Base-by-base conservation (phyloP, 108 stramenopile species). In the Cyclotella cryptica region DNA sequence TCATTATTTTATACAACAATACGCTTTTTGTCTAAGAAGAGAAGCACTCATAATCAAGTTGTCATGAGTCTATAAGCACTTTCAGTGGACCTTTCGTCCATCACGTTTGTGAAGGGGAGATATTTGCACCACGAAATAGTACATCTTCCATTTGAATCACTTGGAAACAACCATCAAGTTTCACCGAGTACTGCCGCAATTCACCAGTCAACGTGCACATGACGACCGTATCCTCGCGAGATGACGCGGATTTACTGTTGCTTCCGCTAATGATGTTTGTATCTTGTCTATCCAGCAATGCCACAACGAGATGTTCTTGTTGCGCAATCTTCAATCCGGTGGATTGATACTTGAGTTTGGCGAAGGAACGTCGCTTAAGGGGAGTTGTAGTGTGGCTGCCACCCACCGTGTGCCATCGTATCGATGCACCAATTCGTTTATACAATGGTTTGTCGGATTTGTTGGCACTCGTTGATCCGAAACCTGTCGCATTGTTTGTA, bases 321-420 rank as follows among this genome's bases (percentile, higher is more conserved):
- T 60, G 63, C 45, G 59, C 68, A 42, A 27, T 55, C 12, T 24
- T 64, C 19, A 72, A 21, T 42, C 42, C 18, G 15, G 59, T 40
- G 17, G 69, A 51, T 72, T 67, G 69, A 42, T 71, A 76, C 55
- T 71, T 83, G 57, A 83, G 74, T 52, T 83, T 83, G 27, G 71
- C 71, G 43, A 72, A 75, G 1, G 81, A 83, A 39, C 81, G 81
- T 67, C 76, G 54, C 41, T 75, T 81, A 21, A 66, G 21, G n/a
- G 71, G 71, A 46, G 59, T n/a, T 35, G 74, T 42, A 10, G 69
- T 4, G 24, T 66, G 40, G 26, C 0, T 66, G n/a, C 35, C 65
- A 10, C 63, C 58, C 3, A 66, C 52, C 11, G 78, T 49, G 40
- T 52, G 70, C 4, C 44, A 74, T 14, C 40, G 70, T 30, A 83